Conservation (phyloP, 2,329 filamentous ascomycete species). For the Fusarium mexicanum region DNA sequence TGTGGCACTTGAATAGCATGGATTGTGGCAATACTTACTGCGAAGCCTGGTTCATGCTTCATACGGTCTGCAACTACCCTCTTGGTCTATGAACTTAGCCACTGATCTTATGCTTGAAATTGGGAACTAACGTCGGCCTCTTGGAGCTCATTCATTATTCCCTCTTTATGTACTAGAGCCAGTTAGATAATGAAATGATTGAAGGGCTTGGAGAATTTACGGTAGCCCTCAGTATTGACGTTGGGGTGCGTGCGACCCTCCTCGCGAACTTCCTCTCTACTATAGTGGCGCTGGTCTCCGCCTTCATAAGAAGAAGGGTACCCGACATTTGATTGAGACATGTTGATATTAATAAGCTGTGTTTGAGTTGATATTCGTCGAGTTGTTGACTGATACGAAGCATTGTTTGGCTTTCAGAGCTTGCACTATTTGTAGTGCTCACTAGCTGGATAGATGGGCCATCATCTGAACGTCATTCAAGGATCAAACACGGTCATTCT, state of each 20-base stretch:
- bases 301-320: slow-evolving; percentile 16
- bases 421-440: background rate
- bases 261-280: slow-evolving; percentile 1
- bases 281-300: slow-evolving; percentile 26
- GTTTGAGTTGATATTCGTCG: background rate
- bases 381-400: no score
- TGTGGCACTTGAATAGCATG: fast-evolving
- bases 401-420: background rate
- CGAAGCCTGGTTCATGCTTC: slow-evolving; percentile 26
- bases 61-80: slow-evolving; percentile 8
- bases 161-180: slow-evolving; percentile 6
- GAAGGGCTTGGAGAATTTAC: background rate
- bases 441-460: background rate
- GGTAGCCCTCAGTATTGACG: slow-evolving; percentile 20
- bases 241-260: slow-evolving; percentile 2
- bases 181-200: background rate
- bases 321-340: slow-evolving; percentile 26
- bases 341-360: background rate
- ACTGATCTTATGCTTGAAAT: fast-evolving
- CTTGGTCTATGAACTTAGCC: slow-evolving; percentile 1
- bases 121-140: background rate
- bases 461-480: slow-evolving; percentile 30
- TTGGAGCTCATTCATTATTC: slow-evolving; percentile 24
- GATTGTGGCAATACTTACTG: background rate
- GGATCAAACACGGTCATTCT: background rate